Percentiles rank a stretch among this genome's conserved stretches.
Conservation (phyloP, 1,284 basidiomycete species). For the Irpex sp. region DNA sequence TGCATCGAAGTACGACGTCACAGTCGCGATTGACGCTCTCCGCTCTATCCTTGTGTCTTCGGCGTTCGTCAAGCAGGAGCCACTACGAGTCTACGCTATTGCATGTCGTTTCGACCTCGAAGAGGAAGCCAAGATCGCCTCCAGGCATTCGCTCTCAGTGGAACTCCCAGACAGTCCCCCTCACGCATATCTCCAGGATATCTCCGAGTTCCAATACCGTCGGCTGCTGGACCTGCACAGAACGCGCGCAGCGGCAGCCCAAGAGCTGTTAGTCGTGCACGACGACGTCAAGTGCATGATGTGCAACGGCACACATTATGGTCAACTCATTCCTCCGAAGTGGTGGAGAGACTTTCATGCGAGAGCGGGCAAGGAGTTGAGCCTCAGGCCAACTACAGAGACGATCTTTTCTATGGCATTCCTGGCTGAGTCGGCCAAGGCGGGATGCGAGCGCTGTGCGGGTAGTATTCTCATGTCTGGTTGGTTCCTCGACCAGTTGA, state of each 20-base stretch:
- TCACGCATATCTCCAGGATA: conserved; percentile 60
- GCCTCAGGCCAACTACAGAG: conserved; percentile 50
- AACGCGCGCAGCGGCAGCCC: conserved; percentile 45
- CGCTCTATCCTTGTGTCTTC: conserved; percentile 49
- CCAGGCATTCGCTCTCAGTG: conserved; percentile 49
- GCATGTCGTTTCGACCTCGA: conserved; percentile 63
- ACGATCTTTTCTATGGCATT: conserved; percentile 60
- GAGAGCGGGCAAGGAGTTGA: conserved; percentile 54
- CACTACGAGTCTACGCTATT: conserved; percentile 66
- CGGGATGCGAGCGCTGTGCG: conserved; percentile 55
- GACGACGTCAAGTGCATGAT: conserved; percentile 60
- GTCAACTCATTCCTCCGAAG: conserved; percentile 46
- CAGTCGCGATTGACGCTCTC: conserved; percentile 40
- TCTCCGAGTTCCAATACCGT: conserved; percentile 63
- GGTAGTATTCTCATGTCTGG: conserved; percentile 60
- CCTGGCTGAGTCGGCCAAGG: conserved; percentile 47
- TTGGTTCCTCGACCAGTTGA: conserved; percentile 50
- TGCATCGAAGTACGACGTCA: conserved; percentile 64
- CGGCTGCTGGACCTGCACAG: conserved; percentile 60
- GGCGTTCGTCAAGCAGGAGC: conserved; percentile 41
- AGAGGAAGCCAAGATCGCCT: conserved; percentile 36
- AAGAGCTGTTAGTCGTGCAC: conserved; percentile 41
- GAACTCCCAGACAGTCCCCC: conserved; percentile 52
- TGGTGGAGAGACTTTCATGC: conserved; percentile 66
- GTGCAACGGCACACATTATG: conserved; percentile 53